Conservation (phyloP, 2,329 filamentous ascomycete genomes). For the Claviceps humidiphila region DNA sequence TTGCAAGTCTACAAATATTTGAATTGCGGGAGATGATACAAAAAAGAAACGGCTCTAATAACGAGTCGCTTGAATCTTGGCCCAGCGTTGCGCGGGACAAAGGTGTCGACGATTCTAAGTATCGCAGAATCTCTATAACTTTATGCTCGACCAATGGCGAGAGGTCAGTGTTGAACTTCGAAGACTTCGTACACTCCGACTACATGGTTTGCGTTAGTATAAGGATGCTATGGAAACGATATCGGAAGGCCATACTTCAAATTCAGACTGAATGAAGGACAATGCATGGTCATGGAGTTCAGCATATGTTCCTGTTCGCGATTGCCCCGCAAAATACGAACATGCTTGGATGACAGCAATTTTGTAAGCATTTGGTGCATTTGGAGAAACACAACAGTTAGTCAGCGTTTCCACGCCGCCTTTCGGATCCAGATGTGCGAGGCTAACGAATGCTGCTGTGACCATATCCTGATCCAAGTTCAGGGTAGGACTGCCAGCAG, state of each 20-base stretch:
- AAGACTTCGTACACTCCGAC: slow-evolving; percentile 2
- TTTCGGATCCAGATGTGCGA: slow-evolving; percentile 49
- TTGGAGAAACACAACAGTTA: slow-evolving; percentile 42
- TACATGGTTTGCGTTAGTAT: slow-evolving; percentile 1
- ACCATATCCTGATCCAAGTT: slow-evolving; percentile 51
- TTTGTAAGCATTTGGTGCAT: slow-evolving; percentile 46
- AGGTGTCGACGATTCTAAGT: slow-evolving; percentile 35
- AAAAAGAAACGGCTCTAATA: slow-evolving; percentile 38
- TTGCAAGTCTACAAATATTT: slow-evolving; percentile 33
- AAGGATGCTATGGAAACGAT: background rate
- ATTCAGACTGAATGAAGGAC: slow-evolving; percentile 33
- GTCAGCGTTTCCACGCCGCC: slow-evolving; percentile 42
- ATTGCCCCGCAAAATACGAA: slow-evolving; percentile 45
- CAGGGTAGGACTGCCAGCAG: slow-evolving; percentile 31
- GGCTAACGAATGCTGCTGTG: slow-evolving; percentile 52
- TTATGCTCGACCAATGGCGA: slow-evolving; percentile 26
- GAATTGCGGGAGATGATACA: slow-evolving; percentile 40
- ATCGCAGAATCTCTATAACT: slow-evolving; percentile 27
- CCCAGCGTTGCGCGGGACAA: slow-evolving; percentile 19
- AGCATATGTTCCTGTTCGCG: slow-evolving; percentile 34
- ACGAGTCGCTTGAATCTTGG: slow-evolving; percentile 12
- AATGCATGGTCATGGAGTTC: slow-evolving; percentile 42
- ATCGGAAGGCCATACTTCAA: background rate
- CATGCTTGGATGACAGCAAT: slow-evolving; percentile 49
- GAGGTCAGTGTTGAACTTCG: slow-evolving; percentile 10